These are phyloP conservation scores for Botrytis paeoniae DNA, from an alignment of 2,329 filamentous ascomycete species.

Conservation along the genomic window DNA sequence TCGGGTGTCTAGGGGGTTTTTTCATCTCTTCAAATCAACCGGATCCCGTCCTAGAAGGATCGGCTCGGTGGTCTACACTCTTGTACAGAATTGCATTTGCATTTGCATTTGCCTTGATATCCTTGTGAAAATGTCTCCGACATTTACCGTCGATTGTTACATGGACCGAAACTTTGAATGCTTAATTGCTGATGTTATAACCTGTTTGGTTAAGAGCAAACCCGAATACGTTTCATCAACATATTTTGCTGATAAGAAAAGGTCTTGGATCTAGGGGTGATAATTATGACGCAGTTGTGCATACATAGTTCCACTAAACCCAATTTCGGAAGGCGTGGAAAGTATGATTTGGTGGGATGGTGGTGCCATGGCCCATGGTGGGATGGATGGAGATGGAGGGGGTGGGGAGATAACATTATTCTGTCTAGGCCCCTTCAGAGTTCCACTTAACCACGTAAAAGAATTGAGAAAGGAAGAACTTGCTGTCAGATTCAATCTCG, in stretches of 20 bases:
- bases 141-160: background rate
- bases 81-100: background rate
- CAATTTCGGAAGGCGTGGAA: background rate
- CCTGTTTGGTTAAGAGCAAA: background rate
- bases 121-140: background rate
- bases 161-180: background rate
- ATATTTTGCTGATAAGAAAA: constrained; percentile 1
- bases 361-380: background rate
- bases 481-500: background rate
- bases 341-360: background rate
- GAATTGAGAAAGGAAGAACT: background rate
- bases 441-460: constrained; percentile 10
- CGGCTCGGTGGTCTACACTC: background rate
- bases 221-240: background rate
- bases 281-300: constrained; percentile 10
- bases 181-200: background rate
- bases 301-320: background rate
- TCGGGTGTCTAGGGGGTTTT: background rate
- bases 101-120: background rate
- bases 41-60: background rate
- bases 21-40: background rate
- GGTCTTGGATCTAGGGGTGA: background rate
- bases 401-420: background rate
- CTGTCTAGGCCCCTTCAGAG: background rate
- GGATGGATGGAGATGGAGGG: background rate